phyloP scores from a whole-genome alignment of 305 asterid species.

The Fraxinus velutina region DNA sequence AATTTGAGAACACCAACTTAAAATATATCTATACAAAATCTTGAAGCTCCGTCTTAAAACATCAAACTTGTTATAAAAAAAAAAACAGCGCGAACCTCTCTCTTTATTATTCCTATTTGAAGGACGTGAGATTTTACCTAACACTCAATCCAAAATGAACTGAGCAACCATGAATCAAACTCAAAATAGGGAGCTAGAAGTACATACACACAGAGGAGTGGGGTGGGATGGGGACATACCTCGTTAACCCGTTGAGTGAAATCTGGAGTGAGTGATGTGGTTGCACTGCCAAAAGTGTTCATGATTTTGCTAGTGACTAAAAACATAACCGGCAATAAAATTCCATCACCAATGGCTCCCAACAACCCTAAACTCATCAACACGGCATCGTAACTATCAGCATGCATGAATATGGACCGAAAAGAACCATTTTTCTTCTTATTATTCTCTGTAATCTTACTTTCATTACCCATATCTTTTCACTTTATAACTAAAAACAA shows the following conservation, averaged over 20 bases:
- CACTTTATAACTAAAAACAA: neutral
- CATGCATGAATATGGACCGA: slow-evolving; percentile 72
- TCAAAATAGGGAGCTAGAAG: neutral
- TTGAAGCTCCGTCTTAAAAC: neutral
- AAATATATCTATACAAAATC: neutral
- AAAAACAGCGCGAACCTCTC: neutral
- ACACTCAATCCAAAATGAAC: neutral
- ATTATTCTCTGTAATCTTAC: neutral
- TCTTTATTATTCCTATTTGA: neutral
- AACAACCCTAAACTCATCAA: slow-evolving; percentile 67
- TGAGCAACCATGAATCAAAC: neutral
- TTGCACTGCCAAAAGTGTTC: slow-evolving; percentile 63
- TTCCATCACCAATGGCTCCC: slow-evolving; percentile 74
- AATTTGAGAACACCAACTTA: neutral
- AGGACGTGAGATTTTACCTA: neutral
- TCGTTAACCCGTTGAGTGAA: slow-evolving; percentile 49
- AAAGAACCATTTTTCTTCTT: slow-evolving; percentile 30
- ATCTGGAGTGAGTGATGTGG: slow-evolving; percentile 21
- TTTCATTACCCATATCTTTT: neutral
- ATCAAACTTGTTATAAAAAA: neutral
- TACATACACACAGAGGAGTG: neutral
- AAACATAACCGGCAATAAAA: slow-evolving; percentile 66
- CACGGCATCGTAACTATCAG: slow-evolving; percentile 51
- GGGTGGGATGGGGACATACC: slow-evolving; percentile 36
- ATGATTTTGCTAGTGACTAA: slow-evolving; percentile 65